phyloP scores from a whole-genome alignment of 164 flowering plant species.

The Liriodendron chinense region DNA sequence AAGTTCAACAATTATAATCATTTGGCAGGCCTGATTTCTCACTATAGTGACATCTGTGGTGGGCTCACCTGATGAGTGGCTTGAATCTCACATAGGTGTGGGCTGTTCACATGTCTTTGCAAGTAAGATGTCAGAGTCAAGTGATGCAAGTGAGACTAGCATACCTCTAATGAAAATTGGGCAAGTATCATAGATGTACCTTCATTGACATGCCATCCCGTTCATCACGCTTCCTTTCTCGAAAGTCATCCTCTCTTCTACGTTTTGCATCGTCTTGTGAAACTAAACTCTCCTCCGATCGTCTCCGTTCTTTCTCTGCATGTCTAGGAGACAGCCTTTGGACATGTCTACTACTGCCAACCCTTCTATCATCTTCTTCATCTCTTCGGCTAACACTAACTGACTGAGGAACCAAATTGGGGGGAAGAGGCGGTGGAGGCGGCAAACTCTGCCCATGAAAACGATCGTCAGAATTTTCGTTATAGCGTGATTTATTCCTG shows the following conservation, averaged over 20 bases:
- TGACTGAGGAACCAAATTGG: slow-evolving; percentile 81
- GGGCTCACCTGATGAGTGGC: not conserved
- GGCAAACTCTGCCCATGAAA: slow-evolving; percentile 87
- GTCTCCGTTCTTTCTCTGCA: slow-evolving; percentile 86
- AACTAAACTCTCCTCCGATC: slow-evolving; percentile 76
- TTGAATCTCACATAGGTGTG: not conserved
- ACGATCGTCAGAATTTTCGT: slow-evolving; percentile 73
- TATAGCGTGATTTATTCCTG: slow-evolving; percentile 48
- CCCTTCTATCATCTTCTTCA: slow-evolving; percentile 83
- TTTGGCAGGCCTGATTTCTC: not conserved
- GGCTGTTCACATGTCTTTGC: not conserved
- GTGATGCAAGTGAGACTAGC: not conserved
- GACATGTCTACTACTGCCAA: slow-evolving; percentile 58
- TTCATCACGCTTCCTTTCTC: slow-evolving; percentile 92
- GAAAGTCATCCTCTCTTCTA: slow-evolving; percentile 83
- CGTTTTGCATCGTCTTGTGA: slow-evolving; percentile 81
- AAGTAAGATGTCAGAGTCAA: not conserved
- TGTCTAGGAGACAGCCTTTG: slow-evolving; percentile 92
- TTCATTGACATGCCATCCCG: slow-evolving; percentile 58
- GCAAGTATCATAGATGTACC: slow-evolving; percentile 39
- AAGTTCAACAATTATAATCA: too few species aligned
- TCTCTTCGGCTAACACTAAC: slow-evolving; percentile 65
- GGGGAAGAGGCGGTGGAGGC: slow-evolving; percentile 96
- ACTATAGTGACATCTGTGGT: not conserved
- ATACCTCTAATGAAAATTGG: not conserved